Evolutionary conservation across 2,329 filamentous ascomycete species (phyloP), one percentile per base, ranked within the genome.

Genomic region (Aspergillus fumigatus): DNA sequence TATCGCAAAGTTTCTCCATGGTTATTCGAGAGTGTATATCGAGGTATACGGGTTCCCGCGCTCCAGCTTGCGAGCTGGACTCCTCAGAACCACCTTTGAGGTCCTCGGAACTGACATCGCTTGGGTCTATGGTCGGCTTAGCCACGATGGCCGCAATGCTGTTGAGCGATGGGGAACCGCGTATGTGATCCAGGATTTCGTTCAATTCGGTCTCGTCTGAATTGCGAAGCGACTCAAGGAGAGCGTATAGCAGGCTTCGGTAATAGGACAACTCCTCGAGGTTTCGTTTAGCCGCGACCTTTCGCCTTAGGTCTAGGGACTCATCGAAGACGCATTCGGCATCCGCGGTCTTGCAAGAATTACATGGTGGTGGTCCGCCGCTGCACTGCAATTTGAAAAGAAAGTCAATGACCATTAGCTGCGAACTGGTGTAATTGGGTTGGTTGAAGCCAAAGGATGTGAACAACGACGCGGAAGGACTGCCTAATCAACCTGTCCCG

Each of bases 241-340:
- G 59, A 23, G 64, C 62, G 45, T 67, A 62, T 2, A 75, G 52
- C 50, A 74, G 54, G 41, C 67, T 59, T 52, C 67, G 73, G 53
- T 72, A 70, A 51, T 68, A 65, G 51, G 69, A 64, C 41, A 74
- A 61, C 53, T 75, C 74, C 14, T 66, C 63, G 10, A 72, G 61
- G 11, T 68, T 72, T 23, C 71, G 68, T 58, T 72, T 74, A 17
- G 69, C 66, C 38, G 67, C 69, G 19, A 73, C 67, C 59, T 75
- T 74, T 25, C 73, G 71, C 45, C 74, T 63, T 3, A 73, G 59
- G 52, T 76, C 73, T 40, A 67, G 66, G 17, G 60, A 67, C 50
- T 69, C 66, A 57, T 75, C 70, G 61, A 75, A 75, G 6, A 65
- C 60, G 49, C 74, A 76, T 43, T 67, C 60, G 19, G 62, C 64